Conservation (phyloP, 2,329 filamentous ascomycete species). For the Cladosporium sp. region DNA sequence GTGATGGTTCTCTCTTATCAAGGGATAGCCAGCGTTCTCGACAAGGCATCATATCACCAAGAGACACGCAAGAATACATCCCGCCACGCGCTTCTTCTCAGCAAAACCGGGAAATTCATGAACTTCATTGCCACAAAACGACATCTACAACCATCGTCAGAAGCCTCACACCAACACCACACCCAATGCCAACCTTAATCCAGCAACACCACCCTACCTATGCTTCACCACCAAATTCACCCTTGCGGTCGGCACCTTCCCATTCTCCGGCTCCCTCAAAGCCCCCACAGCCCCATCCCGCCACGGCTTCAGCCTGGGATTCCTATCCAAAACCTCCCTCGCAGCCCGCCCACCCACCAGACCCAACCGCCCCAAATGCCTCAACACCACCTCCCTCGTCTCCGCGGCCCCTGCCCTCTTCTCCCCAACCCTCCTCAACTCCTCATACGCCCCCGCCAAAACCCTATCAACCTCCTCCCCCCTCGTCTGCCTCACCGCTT, state of each 20-base stretch:
- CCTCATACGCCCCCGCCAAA: conserved; percentile 19
- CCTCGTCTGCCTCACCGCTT: conserved; percentile 22
- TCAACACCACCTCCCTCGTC: conserved; percentile 20
- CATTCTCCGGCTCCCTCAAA: conserved; percentile 15
- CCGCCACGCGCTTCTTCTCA: too few relatives aligned
- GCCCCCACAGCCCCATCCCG: conserved; percentile 19
- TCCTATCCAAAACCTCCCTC: conserved; percentile 25
- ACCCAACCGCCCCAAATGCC: conserved; percentile 23
- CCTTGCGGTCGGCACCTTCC: conserved; percentile 24
- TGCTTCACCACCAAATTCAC: conserved; percentile 25
- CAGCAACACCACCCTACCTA: conserved; percentile 8
- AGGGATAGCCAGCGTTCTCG: too few relatives aligned
- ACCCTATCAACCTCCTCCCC: conserved; percentile 24
- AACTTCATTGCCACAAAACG: background rate
- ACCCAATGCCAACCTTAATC: background rate
- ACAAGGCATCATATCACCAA: too few relatives aligned
- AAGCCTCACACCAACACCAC: background rate
- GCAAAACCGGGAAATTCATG: too few relatives aligned
- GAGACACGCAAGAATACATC: too few relatives aligned
- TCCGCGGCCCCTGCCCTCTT: conserved; percentile 19
- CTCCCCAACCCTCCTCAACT: conserved; percentile 20
- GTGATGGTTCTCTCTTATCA: too few relatives aligned
- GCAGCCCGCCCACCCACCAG: conserved; percentile 20
- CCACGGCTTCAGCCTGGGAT: conserved; percentile 23
- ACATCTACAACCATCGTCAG: background rate